These are phyloP conservation scores for Yarrowia sp. DNA, from an alignment of 805 yeast genomes.

Conservation along the genomic window DNA sequence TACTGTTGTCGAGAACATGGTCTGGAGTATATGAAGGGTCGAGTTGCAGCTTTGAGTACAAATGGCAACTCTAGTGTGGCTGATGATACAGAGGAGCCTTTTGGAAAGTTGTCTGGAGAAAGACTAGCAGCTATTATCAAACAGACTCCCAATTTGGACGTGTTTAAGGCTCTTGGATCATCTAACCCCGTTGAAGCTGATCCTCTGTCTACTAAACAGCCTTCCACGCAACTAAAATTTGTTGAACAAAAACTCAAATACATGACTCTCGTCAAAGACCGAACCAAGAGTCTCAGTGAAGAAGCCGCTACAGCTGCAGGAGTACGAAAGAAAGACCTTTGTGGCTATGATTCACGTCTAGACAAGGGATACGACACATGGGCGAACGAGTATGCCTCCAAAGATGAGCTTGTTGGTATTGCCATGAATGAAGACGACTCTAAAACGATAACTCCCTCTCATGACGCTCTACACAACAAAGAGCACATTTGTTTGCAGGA, in stretches of 20 bases:
- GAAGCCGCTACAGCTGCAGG: slow-evolving; percentile 32
- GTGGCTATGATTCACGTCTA: slow-evolving; percentile 30
- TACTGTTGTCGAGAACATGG: slow-evolving; percentile 81
- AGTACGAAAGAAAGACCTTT: slow-evolving; percentile 33
- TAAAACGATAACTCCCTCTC: not conserved
- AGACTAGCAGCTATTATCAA: slow-evolving; percentile 29
- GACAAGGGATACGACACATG: not conserved
- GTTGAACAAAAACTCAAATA: slow-evolving; percentile 28
- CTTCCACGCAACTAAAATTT: slow-evolving; percentile 17
- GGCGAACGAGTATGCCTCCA: not conserved
- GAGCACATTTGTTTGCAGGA: slow-evolving; percentile 9
- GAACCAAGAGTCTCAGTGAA: slow-evolving; percentile 32
- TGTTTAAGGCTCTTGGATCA: slow-evolving; percentile 29
- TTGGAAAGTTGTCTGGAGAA: slow-evolving; percentile 27
- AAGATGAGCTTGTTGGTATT: not conserved
- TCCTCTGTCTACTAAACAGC: not conserved
- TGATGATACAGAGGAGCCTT: not conserved
- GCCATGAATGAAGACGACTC: not conserved
- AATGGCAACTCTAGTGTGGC: slow-evolving; percentile 7
- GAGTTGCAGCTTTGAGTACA: slow-evolving; percentile 10
- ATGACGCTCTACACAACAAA: slow-evolving; percentile 1
- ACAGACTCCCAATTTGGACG: not conserved
- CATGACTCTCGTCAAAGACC: slow-evolving; percentile 32
- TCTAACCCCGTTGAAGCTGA: not conserved
- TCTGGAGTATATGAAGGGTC: slow-evolving; percentile 36